These are phyloP conservation scores for Centella asiatica DNA, from an alignment of 129 eudicot genomes.

Conservation along the genomic window DNA sequence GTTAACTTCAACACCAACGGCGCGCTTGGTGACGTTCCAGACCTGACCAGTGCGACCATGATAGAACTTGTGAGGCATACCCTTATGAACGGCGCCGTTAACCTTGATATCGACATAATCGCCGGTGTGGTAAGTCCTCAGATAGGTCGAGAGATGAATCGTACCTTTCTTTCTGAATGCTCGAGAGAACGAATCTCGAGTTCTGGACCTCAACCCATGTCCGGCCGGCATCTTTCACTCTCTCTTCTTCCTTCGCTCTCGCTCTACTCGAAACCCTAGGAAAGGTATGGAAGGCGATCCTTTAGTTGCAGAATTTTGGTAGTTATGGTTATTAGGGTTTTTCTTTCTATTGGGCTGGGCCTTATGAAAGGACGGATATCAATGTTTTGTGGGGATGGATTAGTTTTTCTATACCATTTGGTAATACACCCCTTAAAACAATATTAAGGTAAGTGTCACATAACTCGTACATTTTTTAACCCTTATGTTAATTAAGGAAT, in stretches of 20 bases:
- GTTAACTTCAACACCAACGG: slow-evolving; percentile 49
- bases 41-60: slow-evolving; percentile 55
- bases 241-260: neutral
- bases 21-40: slow-evolving; percentile 59
- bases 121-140: slow-evolving; percentile 31
- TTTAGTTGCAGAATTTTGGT: no score
- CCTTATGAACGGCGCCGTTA: slow-evolving; percentile 50
- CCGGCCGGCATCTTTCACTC: slow-evolving; percentile 51
- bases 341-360: no score
- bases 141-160: slow-evolving; percentile 32
- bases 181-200: slow-evolving; percentile 31
- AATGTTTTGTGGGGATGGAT: no score
- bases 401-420: no score
- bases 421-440: no score
- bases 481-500: no score
- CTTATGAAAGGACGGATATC: no score
- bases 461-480: no score
- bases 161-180: slow-evolving; percentile 38
- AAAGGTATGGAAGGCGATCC: no score
- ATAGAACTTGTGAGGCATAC: slow-evolving; percentile 54
- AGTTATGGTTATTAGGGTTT: no score
- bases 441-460: no score
- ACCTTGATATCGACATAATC: slow-evolving; percentile 46
- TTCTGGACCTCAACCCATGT: slow-evolving; percentile 39
- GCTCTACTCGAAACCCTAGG: no score